Evolutionary conservation across 176 grass and related monocot genomes (phyloP).

Genomic region (Oryza meridionalis): DNA sequence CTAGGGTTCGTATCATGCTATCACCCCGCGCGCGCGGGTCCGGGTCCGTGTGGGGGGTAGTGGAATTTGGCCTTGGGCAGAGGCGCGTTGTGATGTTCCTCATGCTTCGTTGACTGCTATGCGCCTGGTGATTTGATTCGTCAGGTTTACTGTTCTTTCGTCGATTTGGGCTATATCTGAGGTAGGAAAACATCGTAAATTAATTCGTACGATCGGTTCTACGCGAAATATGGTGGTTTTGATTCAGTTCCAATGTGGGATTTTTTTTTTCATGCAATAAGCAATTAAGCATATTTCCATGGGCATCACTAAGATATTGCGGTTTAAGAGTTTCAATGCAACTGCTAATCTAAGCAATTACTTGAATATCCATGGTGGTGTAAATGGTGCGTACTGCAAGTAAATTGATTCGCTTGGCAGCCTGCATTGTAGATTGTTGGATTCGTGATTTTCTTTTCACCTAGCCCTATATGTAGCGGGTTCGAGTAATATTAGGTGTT

Average conservation of each 20-base stretch:
- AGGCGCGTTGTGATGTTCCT: too few species aligned
- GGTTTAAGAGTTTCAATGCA: background rate
- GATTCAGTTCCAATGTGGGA: slow-evolving; percentile 3
- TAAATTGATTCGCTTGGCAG: background rate
- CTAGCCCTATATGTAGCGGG: background rate
- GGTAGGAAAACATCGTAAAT: background rate
- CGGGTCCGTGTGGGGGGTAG: background rate
- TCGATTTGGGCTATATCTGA: slow-evolving; percentile 24
- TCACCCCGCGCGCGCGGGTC: background rate
- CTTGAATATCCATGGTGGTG: background rate
- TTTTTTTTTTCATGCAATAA: slow-evolving; percentile 5
- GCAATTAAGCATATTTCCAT: background rate
- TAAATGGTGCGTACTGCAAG: background rate
- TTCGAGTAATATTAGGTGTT: background rate
- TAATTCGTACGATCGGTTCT: background rate
- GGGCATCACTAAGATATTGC: background rate
- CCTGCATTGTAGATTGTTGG: slow-evolving; percentile 8
- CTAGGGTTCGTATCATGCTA: slow-evolving; percentile 46
- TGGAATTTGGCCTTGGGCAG: background rate
- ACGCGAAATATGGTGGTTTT: slow-evolving; percentile 11
- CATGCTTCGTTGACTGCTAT: background rate
- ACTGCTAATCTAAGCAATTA: background rate
- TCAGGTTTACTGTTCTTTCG: background rate
- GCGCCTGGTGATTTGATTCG: background rate
- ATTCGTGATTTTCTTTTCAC: background rate